phyloP scores from a whole-genome alignment of 495 filamentous ascomycete genomes.

The Penicillium flavigenum region DNA sequence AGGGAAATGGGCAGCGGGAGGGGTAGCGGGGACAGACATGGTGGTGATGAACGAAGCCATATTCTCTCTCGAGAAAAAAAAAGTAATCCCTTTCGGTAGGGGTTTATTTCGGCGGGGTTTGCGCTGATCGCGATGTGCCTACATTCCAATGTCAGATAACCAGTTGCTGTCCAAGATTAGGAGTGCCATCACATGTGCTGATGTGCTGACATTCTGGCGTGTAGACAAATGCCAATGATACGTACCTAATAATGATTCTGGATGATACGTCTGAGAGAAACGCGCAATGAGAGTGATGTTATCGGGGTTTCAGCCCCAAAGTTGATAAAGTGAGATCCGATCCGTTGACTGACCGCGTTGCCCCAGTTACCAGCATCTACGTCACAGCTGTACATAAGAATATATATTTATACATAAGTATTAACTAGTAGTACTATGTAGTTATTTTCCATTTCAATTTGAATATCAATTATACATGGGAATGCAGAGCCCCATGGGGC shows the following conservation, averaged over 20 bases:
- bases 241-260: conserved; percentile 3
- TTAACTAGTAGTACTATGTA: no score
- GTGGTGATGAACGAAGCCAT: conserved; percentile 71
- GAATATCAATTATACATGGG: conserved; percentile 12
- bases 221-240: neutral
- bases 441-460: neutral
- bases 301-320: conserved; percentile 22
- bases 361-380: conserved; percentile 22
- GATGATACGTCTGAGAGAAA: conserved; percentile 4
- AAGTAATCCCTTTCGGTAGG: conserved; percentile 10
- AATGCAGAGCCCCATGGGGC: neutral
- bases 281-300: conserved; percentile 17
- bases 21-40: conserved; percentile 59
- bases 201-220: neutral
- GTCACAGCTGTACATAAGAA: neutral
- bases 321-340: conserved; percentile 14
- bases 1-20: conserved; percentile 35
- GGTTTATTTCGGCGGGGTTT: conserved; percentile 19
- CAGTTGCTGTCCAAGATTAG: neutral
- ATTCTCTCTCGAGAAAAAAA: conserved; percentile 13
- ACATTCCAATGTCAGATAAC: conserved; percentile 25
- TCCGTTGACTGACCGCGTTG: conserved; percentile 16
- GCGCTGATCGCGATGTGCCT: conserved; percentile 30
- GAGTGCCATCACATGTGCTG: conserved; percentile 3
- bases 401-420: neutral